Evolutionary conservation across 2,329 filamentous ascomycete species (phyloP), one percentile per base, ranked within the genome.

Genomic region (Alternaria solani): DNA sequence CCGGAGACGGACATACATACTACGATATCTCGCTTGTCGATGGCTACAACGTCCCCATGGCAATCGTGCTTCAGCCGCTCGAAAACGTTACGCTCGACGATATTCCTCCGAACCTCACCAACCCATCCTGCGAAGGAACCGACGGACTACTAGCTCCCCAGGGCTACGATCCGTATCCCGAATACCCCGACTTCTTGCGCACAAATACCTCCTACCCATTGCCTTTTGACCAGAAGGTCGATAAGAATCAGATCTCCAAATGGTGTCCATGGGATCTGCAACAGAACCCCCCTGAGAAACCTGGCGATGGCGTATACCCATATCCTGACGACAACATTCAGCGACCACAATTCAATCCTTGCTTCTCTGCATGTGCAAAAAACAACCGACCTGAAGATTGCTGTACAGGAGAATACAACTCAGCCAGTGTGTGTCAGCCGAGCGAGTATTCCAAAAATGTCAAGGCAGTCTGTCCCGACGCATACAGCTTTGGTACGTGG

Each of bases 231-330:
- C 75, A 82, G 18, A 77, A 80, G 7, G 82, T 88, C 61, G 87
- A 86, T 43, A 84, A 87, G 62, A 74, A 81, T 12, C 81, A 85
- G 58, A 83, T 92, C 16, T 81, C 83, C 25, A 80, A 82, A 55
- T 96, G 92, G 92, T 96, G 92, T 78, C 92, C 92, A 0, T 94
- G 91, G 89, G 86, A 91, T 65, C 83, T 93, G 44, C 90, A 93
- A 69, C 84, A 87, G 23, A 86, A 86, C 56, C 87, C 87, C 14
- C 91, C 91, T 0, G 81, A 82, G 41, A 89, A 89, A 72, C 91
- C 91, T 11, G 87, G 87, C n/a, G 86, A 91, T 68, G 91, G 91
- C 28, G 84, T 94, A 20, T 94, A 93, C 71, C 89, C 91, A 1
- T 94, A 94, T 72, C 92, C 92, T 7, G 91, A 94, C 74, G 89